Base-by-base conservation (phyloP, 768 basidiomycete species). In the Suillus weaverae region DNA sequence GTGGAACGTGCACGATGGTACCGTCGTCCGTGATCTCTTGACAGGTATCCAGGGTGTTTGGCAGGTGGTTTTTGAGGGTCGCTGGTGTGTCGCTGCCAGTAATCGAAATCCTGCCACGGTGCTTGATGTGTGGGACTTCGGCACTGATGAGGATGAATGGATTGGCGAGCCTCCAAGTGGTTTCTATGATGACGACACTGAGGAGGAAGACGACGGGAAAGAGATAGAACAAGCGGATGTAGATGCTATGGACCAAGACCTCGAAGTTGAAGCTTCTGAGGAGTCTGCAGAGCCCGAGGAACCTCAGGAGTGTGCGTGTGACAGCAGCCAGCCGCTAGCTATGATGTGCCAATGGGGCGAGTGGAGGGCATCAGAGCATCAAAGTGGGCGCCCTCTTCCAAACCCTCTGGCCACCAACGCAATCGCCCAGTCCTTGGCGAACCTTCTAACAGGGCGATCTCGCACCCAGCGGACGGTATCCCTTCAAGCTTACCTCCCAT, bases 21-120 rank as follows among this genome's bases (percentile, higher is more conserved):
- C 85, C 0, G 89, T 93, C 44, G 89, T 94, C 14, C 84, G 94
- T 39, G 97, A 98, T 73, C 81, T 99, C 67, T 80, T 98, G 68
- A 93, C 91, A 1, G 92, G 94, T 11, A 93, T 98, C 67, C 91
- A 89, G 20, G 95, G 94, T 14, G 97, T 99, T 30, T 99, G 97
- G 97, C 97, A 99, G 77, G 94, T 99, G 51, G 89, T 94, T 36
- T 97, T 97, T 75, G 92, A 96, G 76, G 94, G 95, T 0, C 81
- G 95, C 64, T 94, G 94, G 85, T 94, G 95, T 72, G 94, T 99
- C 53, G 95, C 95, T 9, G 97, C 97, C 36, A 94, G 92, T 73
- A 94, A 95, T 69, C 83, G 89, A 64, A 86, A 85, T 66, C 86
- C 91, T 69, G 77, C 85, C 6, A 94, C 93, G 5, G 89, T 91